phyloP scores from a whole-genome alignment of 2,329 filamentous ascomycete genomes.

The Fusarium poae region DNA sequence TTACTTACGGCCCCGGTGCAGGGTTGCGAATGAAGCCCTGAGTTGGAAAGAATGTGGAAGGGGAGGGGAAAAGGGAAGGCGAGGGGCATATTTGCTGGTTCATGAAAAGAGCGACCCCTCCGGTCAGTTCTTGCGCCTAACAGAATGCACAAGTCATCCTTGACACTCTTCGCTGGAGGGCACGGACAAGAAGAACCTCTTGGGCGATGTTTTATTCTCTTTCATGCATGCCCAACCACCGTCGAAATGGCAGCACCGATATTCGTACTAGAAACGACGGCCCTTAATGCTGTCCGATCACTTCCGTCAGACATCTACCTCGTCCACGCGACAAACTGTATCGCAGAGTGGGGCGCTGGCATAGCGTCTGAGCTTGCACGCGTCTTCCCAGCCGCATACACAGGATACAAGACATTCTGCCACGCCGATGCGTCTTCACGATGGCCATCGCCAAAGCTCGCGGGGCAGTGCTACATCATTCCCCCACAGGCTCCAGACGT shows the following conservation, averaged over 20 bases:
- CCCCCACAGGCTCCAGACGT: conserved; percentile 46
- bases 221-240: not conserved
- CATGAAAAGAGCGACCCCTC: too few species aligned
- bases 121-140: too few species aligned
- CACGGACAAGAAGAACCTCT: not conserved
- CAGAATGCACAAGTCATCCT: conserved; percentile 18
- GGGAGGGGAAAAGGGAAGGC: too few species aligned
- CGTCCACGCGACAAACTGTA: conserved; percentile 52
- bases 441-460: conserved; percentile 41
- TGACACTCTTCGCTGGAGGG: not conserved
- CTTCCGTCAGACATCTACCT: conserved; percentile 41
- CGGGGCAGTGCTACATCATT: conserved; percentile 49
- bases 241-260: conserved; percentile 16
- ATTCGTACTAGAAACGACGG: conserved; percentile 26
- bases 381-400: conserved; percentile 47
- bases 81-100: too few species aligned
- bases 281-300: conserved; percentile 32
- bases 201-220: not conserved
- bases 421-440: conserved; percentile 8
- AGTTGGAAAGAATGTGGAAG: too few species aligned
- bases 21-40: too few species aligned
- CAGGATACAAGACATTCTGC: conserved; percentile 47
- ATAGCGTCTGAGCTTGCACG: conserved; percentile 47
- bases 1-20: too few species aligned
- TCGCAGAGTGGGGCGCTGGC: conserved; percentile 50